A percentile compares a stretch with the other conserved stretches of the same genome.
Evolutionary conservation across 768 basidiomycete species (phyloP).

Genomic region (Boletellus sp.): DNA sequence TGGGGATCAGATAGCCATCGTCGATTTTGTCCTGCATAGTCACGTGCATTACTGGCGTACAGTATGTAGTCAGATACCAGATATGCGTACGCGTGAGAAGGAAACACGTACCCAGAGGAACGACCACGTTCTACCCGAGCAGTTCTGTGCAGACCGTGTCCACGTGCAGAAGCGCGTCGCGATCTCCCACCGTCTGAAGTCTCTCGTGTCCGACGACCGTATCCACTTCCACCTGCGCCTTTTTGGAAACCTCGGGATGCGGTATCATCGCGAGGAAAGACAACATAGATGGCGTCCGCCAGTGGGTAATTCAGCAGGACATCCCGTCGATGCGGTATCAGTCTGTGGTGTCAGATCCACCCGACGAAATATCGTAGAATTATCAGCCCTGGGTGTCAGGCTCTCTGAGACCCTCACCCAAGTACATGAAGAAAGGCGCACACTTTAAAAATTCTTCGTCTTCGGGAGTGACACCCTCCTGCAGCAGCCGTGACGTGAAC

Average conservation of each 20-base stretch:
- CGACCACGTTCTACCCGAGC: slow-evolving; percentile 3
- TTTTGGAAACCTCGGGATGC: slow-evolving; percentile 3
- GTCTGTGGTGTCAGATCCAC: slow-evolving; percentile 21
- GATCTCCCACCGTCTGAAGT: slow-evolving; percentile 12
- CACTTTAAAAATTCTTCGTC: slow-evolving; percentile 15
- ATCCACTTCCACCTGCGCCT: slow-evolving; percentile 15
- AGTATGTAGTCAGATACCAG: neutral
- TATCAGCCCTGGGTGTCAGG: neutral
- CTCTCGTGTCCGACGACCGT: slow-evolving; percentile 6
- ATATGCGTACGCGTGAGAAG: neutral
- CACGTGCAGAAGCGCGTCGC: slow-evolving; percentile 13
- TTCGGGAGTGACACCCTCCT: slow-evolving; percentile 3
- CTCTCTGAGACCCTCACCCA: slow-evolving; percentile 5
- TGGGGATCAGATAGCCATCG: slow-evolving; percentile 20
- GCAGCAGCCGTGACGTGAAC: slow-evolving; percentile 12
- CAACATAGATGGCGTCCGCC: slow-evolving; percentile 8
- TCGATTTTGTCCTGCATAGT: slow-evolving; percentile 14
- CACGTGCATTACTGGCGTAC: neutral
- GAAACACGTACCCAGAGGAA: neutral
- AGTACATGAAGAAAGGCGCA: slow-evolving; percentile 13
- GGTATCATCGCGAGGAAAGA: slow-evolving; percentile 18
- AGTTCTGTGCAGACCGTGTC: slow-evolving; percentile 17
- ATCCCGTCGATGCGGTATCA: slow-evolving; percentile 8
- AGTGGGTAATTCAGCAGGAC: slow-evolving; percentile 3
- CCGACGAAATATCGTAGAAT: slow-evolving; percentile 19